phyloP scores from a whole-genome alignment of 129 eudicot genomes.

The Lactuca saligna region DNA sequence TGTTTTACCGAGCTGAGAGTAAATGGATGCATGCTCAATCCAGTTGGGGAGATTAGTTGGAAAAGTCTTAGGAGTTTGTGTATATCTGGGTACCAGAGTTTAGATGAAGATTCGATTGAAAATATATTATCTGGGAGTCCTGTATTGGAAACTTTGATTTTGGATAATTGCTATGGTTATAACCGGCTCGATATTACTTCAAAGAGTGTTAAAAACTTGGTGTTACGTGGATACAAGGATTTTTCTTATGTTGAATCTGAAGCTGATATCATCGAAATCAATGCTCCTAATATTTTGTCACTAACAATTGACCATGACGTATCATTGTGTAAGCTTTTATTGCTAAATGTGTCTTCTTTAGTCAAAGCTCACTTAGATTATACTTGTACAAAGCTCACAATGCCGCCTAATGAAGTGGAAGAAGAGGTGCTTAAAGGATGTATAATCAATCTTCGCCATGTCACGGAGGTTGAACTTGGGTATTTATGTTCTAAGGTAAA shows the following conservation, averaged over 20 bases:
- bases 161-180: conserved; percentile 24
- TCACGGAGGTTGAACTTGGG: conserved; percentile 22
- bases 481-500: conserved; percentile 5
- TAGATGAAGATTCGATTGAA: not conserved
- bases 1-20: conserved; percentile 26
- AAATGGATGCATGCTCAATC: conserved; percentile 4
- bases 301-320: too few species aligned
- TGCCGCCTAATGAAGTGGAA: too few species aligned
- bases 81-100: not conserved
- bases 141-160: conserved; percentile 20
- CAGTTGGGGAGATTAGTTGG: conserved; percentile 22
- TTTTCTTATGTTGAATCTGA: not conserved
- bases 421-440: too few species aligned
- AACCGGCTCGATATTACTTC: conserved; percentile 16
- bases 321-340: too few species aligned
- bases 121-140: conserved; percentile 24
- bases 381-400: too few species aligned
- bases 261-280: conserved; percentile 6
- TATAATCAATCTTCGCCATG: not conserved
- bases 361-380: too few species aligned
- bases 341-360: too few species aligned
- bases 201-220: conserved; percentile 25
- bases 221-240: conserved; percentile 10
- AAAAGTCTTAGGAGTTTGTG: conserved; percentile 17
- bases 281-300: too few species aligned